Evolutionary conservation across 352 stramenopile genomes (phyloP).

Genomic region (Peronospora farinosa): DNA sequence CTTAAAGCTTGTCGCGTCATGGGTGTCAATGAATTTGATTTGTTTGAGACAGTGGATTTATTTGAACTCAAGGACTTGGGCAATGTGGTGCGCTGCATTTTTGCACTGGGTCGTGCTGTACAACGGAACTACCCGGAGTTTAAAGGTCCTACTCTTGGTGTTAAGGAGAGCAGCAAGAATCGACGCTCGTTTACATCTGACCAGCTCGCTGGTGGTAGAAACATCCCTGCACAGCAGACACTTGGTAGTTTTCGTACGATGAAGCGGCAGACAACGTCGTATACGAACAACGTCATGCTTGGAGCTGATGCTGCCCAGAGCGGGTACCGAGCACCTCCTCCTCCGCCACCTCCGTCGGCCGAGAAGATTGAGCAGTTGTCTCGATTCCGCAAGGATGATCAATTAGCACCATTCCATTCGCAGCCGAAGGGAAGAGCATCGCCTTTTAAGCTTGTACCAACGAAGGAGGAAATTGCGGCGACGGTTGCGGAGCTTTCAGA

Average conservation of each 20-base stretch:
- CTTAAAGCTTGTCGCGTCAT: constrained; percentile 76
- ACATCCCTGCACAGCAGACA: constrained; percentile 55
- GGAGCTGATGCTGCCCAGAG: constrained; percentile 55
- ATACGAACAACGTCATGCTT: constrained; percentile 69
- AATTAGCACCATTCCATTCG: constrained; percentile 20
- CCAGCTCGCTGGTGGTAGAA: constrained; percentile 55
- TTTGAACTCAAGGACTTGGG: constrained; percentile 86
- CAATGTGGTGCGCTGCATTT: constrained; percentile 75
- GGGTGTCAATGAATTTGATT: constrained; percentile 85
- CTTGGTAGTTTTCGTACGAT: constrained; percentile 71
- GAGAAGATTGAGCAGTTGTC: constrained; percentile 69
- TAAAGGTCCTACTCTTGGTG: constrained; percentile 62
- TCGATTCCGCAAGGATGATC: constrained; percentile 40
- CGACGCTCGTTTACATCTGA: constrained; percentile 61
- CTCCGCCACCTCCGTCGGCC: constrained; percentile 58
- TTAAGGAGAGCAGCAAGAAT: constrained; percentile 80
- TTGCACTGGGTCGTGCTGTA: constrained; percentile 62
- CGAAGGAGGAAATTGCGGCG: constrained; percentile 32
- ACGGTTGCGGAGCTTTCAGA: constrained; percentile 45
- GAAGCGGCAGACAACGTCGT: constrained; percentile 42
- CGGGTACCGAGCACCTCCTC: constrained; percentile 48
- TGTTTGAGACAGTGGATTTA: constrained; percentile 88
- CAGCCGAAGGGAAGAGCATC: constrained; percentile 26
- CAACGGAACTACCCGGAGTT: constrained; percentile 74
- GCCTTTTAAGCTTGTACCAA: constrained; percentile 21